Evolutionary conservation across 1,284 basidiomycete genomes (phyloP), one percentile per base, ranked within the genome.

Genomic region (Naganishia liquefaciens): DNA sequence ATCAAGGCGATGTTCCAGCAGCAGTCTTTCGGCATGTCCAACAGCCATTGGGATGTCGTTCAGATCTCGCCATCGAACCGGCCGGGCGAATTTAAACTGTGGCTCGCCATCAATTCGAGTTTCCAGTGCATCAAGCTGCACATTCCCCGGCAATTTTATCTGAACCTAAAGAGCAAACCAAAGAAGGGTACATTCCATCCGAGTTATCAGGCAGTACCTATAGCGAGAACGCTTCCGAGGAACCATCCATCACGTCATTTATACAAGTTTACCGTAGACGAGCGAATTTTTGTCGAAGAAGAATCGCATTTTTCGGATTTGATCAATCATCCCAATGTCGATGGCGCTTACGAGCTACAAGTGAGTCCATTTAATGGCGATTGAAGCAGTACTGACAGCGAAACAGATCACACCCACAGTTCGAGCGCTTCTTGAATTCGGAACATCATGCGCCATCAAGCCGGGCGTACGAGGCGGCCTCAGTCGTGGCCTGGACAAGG

Each of bases 291-390:
- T 76, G 82, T 89, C 39, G 87, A 91, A 49, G 90, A 89, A 30
- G 89, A 93, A 71, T 87, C 90, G 63, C 90, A 96, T 75, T 98
- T 98, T 74, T 88, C 92, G 39, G 88, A 91, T 72, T 83, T 99
- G 61, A 90, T 88, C 68, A 97, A 96, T 75, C 91, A 95, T 72
- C 91, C 94, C 0, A 93, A 92, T 74, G 91, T 98, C 9, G 93
- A 98, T 70, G 93, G 93, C 1, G 90, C 97, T 1, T 99, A 89
- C 74, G 96, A 99, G 79, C 84, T 89, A 43, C 92, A 98, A 83
- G 90, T 90, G 69, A 64, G 68, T 79, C 10, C 51, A 17, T 30
- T 33, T 21, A 23, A 23, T 19, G 17, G 27, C 10, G 5, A 7
- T 44, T 19, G 9, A 25, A 42, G n/a, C 17, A 11, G 17, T n/a